phyloP scores from a whole-genome alignment of 2,329 filamentous ascomycete species.

The Alternaria arbusti region DNA sequence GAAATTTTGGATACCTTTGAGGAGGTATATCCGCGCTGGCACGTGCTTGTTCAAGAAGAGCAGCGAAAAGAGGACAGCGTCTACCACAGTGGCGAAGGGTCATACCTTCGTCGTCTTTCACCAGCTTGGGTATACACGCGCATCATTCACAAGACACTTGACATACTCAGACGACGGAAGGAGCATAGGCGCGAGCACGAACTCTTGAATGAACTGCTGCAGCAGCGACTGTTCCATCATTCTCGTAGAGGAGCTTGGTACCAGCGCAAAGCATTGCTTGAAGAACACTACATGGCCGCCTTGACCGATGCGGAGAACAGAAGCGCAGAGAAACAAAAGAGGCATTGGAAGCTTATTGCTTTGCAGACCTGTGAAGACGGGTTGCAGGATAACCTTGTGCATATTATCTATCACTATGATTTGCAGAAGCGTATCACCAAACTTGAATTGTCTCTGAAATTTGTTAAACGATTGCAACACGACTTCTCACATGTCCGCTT shows the following conservation, averaged over 20 bases:
- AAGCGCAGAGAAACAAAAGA: conserved; percentile 70
- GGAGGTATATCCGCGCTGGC: conserved; percentile 82
- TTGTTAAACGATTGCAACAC: conserved; percentile 86
- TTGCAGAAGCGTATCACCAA: conserved; percentile 93
- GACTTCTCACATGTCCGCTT: conserved; percentile 88
- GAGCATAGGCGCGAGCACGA: conserved; percentile 77
- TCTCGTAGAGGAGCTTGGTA: conserved; percentile 91
- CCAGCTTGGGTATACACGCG: conserved; percentile 93
- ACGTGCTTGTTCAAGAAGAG: conserved; percentile 73
- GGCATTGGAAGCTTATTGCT: conserved; percentile 80
- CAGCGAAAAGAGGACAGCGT: conserved; percentile 76
- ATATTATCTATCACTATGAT: conserved; percentile 92
- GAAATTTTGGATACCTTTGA: conserved; percentile 76
- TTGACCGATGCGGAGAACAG: conserved; percentile 28
- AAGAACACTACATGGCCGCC: conserved; percentile 89
- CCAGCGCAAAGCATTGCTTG: conserved; percentile 88
- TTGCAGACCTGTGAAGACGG: conserved; percentile 83
- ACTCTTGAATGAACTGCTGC: conserved; percentile 75
- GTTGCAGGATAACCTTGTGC: conserved; percentile 85
- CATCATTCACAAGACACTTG: conserved; percentile 85
- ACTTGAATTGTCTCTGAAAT: conserved; percentile 81
- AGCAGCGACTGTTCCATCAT: conserved; percentile 83
- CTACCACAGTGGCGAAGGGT: conserved; percentile 83
- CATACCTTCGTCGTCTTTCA: conserved; percentile 87
- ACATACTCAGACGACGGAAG: conserved; percentile 81